phyloP scores from a whole-genome alignment of 164 flowering plant genomes.

The Sedum album region DNA sequence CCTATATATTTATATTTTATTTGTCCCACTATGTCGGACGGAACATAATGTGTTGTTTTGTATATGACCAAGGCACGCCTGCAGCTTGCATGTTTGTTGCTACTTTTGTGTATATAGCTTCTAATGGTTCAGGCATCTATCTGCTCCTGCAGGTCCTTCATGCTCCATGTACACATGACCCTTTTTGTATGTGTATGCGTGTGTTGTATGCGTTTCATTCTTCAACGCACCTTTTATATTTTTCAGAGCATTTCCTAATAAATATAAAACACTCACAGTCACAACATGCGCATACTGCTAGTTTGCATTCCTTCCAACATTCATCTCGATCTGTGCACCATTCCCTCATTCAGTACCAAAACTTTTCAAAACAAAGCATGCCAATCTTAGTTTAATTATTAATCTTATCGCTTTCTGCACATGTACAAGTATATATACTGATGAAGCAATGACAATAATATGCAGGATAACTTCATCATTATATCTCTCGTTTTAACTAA shows the following conservation, averaged over 20 bases:
- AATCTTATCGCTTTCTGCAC: no score
- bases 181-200: background rate
- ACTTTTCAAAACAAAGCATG: no score
- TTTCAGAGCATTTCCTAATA: background rate
- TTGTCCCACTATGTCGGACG: background rate
- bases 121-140: background rate
- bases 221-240: background rate
- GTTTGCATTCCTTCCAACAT: background rate
- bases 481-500: no score
- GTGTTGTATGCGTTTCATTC: background rate
- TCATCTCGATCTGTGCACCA: background rate
- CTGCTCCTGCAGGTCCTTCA: constrained; percentile 4
- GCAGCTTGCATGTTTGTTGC: background rate
- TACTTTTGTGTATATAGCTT: background rate
- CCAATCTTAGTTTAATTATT: no score
- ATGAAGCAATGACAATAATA: no score
- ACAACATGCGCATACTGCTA: constrained; percentile 2
- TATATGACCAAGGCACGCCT: background rate
- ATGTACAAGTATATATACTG: no score
- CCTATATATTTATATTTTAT: no score
- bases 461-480: no score
- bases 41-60: background rate
- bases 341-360: background rate
- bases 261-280: background rate
- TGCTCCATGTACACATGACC: background rate